These are phyloP conservation scores for Trypanosoma caninum DNA, from an alignment of 208 protist genomes.

Conservation along the genomic window DNA sequence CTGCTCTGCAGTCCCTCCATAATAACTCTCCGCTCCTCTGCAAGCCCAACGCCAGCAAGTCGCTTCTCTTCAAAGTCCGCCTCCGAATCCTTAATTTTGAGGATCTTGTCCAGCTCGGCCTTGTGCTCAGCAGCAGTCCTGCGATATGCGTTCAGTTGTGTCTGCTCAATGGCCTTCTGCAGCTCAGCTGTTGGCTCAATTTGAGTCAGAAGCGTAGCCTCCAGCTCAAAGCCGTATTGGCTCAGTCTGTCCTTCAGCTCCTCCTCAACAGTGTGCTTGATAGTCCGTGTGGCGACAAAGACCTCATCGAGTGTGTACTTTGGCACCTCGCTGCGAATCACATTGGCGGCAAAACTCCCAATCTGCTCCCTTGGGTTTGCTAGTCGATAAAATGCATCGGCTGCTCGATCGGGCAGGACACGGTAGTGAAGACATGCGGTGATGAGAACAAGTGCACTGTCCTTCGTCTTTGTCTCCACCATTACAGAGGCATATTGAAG, in stretches of 20 bases:
- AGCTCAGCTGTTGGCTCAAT: slow-evolving; percentile 66
- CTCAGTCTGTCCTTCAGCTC: slow-evolving; percentile 60
- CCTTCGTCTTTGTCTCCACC: slow-evolving; percentile 79
- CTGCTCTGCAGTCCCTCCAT: slow-evolving; percentile 61
- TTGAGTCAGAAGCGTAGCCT: slow-evolving; percentile 62
- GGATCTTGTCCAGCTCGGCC: slow-evolving; percentile 64
- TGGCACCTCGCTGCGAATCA: slow-evolving; percentile 68
- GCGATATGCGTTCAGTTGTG: slow-evolving; percentile 60
- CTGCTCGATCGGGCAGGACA: slow-evolving; percentile 37
- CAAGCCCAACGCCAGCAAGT: slow-evolving; percentile 62
- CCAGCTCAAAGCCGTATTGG: slow-evolving; percentile 61
- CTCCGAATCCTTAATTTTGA: slow-evolving; percentile 62
- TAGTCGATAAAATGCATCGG: slow-evolving; percentile 67
- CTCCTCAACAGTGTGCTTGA: slow-evolving; percentile 49
- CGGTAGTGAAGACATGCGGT: slow-evolving; percentile 54
- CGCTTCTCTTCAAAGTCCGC: slow-evolving; percentile 72
- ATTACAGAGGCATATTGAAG: slow-evolving; percentile 36
- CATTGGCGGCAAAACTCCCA: slow-evolving; percentile 62
- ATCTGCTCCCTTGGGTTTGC: slow-evolving; percentile 64
- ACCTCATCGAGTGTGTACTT: slow-evolving; percentile 80
- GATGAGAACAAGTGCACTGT: slow-evolving; percentile 70
- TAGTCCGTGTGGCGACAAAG: slow-evolving; percentile 64
- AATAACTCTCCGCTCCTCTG: slow-evolving; percentile 64
- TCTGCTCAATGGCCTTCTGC: slow-evolving; percentile 77
- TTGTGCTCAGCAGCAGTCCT: slow-evolving; percentile 64